Evolutionary conservation across 176 grass and related monocot species (phyloP), one percentile per base, ranked within the genome.

Genomic region (Pontederia paniculata): DNA sequence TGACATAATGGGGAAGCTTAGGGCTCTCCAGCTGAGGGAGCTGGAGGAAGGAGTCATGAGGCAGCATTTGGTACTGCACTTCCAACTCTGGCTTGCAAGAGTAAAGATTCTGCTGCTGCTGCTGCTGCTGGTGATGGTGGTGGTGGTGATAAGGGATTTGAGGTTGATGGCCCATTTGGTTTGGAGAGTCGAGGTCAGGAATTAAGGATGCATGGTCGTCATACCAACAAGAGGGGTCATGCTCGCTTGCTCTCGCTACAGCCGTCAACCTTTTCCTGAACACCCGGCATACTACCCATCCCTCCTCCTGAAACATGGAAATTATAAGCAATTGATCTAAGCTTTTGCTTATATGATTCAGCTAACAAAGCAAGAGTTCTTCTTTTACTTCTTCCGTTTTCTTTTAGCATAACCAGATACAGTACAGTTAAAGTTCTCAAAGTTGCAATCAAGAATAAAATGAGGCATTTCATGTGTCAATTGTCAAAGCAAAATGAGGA

Each of bases 261-360:
- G 79, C 52, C 2, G 90, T 57, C 9, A 86, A 56, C 58, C 85
- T 63, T 48, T 96, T 96, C 73, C 80, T 89, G 82, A 96, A 96
- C 50, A 76, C 91, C 71, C 77, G 81, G 49, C 91, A 97, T 4
- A 97, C 80, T 50, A 81, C 91, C 91, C 91, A 97, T 74, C 91
- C 91, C 75, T 97, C 91, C 31, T 97, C 91, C 91, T 97, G 56
- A 54, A 14, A 45, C 58, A 61, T 64, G 61, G 8, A 23, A 23
- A 9, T 48, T 9, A 14, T 23, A 56, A 10, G 19, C 20, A 56
- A 56, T 19, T 22, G 12, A n/a, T n/a, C n/a, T n/a, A 56, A 28
- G 11, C 20, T 22, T 56, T 12, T 12, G 12, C 1, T 1, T 31
- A 31, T 31, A 31, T 5, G 1, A 2, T 31, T 31, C 5, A n/a